Evolutionary conservation across 2,329 filamentous ascomycete species (phyloP).

Genomic region (Colletotrichum sp.): DNA sequence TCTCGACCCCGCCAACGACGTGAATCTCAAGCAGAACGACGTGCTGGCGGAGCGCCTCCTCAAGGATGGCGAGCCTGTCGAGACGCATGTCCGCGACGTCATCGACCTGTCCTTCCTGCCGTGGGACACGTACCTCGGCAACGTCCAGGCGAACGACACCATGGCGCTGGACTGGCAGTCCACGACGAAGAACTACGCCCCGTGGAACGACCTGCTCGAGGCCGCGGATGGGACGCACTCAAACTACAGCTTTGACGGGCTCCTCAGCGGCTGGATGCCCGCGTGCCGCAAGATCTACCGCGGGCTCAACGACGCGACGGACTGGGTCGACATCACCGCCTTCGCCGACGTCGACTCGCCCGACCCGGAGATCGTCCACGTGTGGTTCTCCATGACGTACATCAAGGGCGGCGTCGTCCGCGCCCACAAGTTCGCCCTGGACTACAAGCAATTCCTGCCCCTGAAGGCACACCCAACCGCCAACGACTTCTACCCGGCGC

Average conservation of each 20-base stretch:
- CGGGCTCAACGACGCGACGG: neutral
- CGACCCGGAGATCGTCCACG: neutral
- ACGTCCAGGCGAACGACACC: neutral
- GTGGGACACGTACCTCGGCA: neutral
- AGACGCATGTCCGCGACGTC: neutral
- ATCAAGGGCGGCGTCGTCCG: neutral
- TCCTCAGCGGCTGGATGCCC: neutral
- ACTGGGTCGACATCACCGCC: neutral
- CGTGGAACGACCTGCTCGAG: neutral
- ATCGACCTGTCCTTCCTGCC: neutral
- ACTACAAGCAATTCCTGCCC: neutral
- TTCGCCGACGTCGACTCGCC: constrained; percentile 2
- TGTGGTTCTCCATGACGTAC: neutral
- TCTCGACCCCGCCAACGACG: neutral
- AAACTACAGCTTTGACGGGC: neutral
- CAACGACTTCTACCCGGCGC: neutral
- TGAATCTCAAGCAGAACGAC: neutral
- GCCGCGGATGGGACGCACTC: neutral
- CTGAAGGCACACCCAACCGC: neutral
- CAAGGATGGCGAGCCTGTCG: neutral
- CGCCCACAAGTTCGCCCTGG: neutral
- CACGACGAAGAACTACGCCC: neutral
- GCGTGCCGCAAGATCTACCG: neutral
- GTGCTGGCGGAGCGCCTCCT: neutral
- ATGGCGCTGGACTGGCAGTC: neutral